These are phyloP conservation scores for Suillus variegatus DNA, from an alignment of 768 basidiomycete species.

Conservation along the genomic window DNA sequence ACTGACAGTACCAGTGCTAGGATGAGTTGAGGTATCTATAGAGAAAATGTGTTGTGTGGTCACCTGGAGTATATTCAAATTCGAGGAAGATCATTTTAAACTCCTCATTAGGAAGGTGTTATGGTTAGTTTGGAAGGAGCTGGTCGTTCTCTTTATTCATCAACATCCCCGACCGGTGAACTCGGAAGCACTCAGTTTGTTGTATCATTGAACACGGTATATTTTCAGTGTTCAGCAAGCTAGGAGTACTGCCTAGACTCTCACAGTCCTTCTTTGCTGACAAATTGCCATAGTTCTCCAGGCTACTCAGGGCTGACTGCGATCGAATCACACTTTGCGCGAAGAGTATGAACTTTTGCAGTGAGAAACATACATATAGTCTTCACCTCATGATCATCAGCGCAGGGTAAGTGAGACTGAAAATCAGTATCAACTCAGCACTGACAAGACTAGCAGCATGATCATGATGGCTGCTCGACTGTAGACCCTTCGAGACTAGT, in stretches of 20 bases:
- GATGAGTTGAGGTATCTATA: too few species aligned
- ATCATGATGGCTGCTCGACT: too few species aligned
- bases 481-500: background rate
- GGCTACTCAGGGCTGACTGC: slow-evolving; percentile 19
- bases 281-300: background rate
- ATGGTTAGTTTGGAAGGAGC: too few species aligned
- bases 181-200: slow-evolving; percentile 7
- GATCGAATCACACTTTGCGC: slow-evolving; percentile 18
- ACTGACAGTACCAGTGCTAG: too few species aligned
- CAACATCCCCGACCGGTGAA: background rate
- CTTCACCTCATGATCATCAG: background rate
- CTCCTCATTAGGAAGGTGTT: slow-evolving; percentile 12
- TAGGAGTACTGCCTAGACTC: slow-evolving; percentile 19
- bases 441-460: too few species aligned
- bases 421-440: too few species aligned
- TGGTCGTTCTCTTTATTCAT: background rate
- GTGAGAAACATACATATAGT: background rate
- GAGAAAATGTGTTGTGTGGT: too few species aligned
- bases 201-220: background rate
- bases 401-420: background rate
- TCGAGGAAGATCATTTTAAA: too few species aligned
- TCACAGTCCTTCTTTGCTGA: slow-evolving; percentile 6
- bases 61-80: too few species aligned
- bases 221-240: slow-evolving; percentile 17
- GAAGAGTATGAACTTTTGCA: slow-evolving; percentile 17